Conservation (phyloP, 2,329 filamentous ascomycete species). For the Beauveria sp. region DNA sequence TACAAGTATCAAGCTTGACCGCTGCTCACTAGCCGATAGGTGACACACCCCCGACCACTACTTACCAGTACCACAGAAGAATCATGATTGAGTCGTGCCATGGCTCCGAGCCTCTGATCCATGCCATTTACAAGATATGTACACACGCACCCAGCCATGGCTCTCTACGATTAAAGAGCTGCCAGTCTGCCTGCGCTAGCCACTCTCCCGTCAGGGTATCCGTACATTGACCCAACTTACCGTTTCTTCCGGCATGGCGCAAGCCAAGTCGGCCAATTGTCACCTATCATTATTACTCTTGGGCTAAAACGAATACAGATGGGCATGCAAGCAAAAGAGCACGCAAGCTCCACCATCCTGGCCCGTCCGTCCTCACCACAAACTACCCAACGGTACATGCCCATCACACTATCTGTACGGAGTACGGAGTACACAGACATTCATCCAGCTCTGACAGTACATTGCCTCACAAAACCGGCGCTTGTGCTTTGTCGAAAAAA, state of each 20-base stretch:
- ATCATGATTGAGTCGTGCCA: neutral
- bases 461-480: neutral
- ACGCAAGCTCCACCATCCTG: neutral
- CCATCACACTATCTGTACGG: neutral
- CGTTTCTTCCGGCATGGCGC: slow-evolving; percentile 6
- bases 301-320: neutral
- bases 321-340: neutral
- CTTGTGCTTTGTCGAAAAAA: neutral
- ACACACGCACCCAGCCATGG: neutral
- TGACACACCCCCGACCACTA: neutral
- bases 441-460: too few species aligned
- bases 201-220: neutral
- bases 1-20: neutral
- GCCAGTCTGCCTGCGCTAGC: neutral
- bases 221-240: neutral
- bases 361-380: neutral
- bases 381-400: neutral
- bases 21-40: neutral
- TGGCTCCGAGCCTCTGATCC: neutral
- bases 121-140: neutral
- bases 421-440: too few species aligned
- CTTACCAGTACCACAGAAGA: neutral
- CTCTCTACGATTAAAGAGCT: neutral
- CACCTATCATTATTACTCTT: neutral
- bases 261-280: neutral